Percentiles rank a stretch among this genome's conserved stretches.
phyloP scores from a whole-genome alignment of 108 stramenopile species.

The Phaeodactylum tricornutum region DNA sequence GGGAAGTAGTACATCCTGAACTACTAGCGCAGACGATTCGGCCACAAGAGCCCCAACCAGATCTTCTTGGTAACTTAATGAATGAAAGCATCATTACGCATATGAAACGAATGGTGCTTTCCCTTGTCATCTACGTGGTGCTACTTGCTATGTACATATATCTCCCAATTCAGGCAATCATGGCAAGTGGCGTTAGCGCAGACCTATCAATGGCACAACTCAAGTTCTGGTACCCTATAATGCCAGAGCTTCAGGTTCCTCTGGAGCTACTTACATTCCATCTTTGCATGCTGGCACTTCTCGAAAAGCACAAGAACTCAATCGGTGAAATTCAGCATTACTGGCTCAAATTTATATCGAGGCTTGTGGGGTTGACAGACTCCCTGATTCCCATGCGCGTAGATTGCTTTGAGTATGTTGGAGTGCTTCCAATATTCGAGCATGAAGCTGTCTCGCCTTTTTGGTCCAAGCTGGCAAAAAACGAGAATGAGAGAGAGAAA shows the following conservation, averaged over 20 bases:
- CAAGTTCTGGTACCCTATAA: slow-evolving; percentile 68
- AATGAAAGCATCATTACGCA: slow-evolving; percentile 79
- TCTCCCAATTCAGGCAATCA: slow-evolving; percentile 43
- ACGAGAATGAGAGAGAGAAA: slow-evolving; percentile 20
- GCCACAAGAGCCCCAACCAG: slow-evolving; percentile 98
- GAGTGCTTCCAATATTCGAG: slow-evolving; percentile 32
- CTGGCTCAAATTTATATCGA: slow-evolving; percentile 56
- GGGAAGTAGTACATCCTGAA: slow-evolving; percentile 91
- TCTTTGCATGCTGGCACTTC: slow-evolving; percentile 78
- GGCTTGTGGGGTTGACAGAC: slow-evolving; percentile 44
- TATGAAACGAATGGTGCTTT: slow-evolving; percentile 64
- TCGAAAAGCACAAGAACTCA: slow-evolving; percentile 80
- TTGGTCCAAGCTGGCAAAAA: slow-evolving; percentile 45
- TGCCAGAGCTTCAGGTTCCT: slow-evolving; percentile 86
- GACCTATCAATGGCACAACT: slow-evolving; percentile 47
- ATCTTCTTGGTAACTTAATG: slow-evolving; percentile 87
- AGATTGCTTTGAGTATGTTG: slow-evolving; percentile 42
- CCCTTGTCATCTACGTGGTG: slow-evolving; percentile 58
- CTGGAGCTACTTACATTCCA: slow-evolving; percentile 87
- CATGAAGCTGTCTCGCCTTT: slow-evolving; percentile 29
- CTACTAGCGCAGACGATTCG: slow-evolving; percentile 75
- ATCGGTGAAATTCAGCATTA: slow-evolving; percentile 72
- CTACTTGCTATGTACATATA: slow-evolving; percentile 57
- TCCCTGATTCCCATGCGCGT: slow-evolving; percentile 54
- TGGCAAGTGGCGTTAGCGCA: slow-evolving; percentile 20